Conservation (phyloP, 257 asterid species). For the Leonotis leonurus region DNA sequence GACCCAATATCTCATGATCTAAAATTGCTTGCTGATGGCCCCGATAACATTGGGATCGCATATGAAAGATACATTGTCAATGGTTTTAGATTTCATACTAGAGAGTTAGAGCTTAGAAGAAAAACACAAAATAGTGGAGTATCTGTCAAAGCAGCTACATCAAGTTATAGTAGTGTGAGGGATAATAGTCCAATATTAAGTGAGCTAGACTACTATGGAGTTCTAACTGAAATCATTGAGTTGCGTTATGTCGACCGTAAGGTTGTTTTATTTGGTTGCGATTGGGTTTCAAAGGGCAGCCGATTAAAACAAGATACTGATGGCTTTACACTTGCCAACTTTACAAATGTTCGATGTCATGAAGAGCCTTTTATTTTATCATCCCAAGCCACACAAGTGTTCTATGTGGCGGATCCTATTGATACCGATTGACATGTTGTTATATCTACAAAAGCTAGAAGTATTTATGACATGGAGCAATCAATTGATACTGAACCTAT, state of each 20-base stretch:
- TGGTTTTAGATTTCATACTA: constrained; percentile 5
- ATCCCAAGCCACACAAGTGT: background rate
- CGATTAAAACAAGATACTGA: constrained; percentile 1
- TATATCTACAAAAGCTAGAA: background rate
- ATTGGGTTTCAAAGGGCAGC: background rate
- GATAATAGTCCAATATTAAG: background rate
- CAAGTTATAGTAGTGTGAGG: background rate
- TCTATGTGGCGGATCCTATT: background rate
- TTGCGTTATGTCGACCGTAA: background rate
- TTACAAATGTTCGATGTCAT: background rate
- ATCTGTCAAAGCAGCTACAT: background rate
- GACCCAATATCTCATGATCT: background rate
- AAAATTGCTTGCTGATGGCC: background rate
- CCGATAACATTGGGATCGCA: background rate
- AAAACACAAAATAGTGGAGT: constrained; percentile 9
- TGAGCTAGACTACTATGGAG: background rate
- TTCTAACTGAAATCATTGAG: background rate
- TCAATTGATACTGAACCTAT: background rate
- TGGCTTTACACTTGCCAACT: constrained; percentile 2
- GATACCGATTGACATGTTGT: background rate
- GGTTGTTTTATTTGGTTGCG: background rate
- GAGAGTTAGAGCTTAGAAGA: background rate
- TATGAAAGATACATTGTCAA: background rate
- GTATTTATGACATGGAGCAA: background rate
- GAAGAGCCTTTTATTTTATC: background rate